Evolutionary conservation across 495 filamentous ascomycete species (phyloP).

Genomic region (Podospora pseudoanserina): DNA sequence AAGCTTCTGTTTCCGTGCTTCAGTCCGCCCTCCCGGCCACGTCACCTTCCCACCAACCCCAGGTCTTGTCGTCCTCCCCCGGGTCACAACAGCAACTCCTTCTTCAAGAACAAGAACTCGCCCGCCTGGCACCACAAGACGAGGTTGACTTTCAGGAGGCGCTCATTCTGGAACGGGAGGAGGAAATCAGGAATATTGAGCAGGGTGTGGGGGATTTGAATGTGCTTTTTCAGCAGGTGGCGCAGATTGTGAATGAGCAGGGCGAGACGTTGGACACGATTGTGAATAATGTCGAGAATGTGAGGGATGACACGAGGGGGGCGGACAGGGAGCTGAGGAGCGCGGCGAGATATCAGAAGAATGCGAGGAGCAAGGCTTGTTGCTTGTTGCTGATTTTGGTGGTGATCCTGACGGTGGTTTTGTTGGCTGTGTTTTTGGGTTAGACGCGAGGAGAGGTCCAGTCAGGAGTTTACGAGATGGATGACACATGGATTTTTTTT

Average conservation of each 20-base stretch:
- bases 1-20: conserved; percentile 76
- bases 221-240: conserved; percentile 93
- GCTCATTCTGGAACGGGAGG: conserved; percentile 90
- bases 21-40: conserved; percentile 57
- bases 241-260: conserved; percentile 92
- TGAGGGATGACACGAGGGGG: conserved; percentile 72
- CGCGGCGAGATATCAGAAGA: conserved; percentile 88
- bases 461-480: neutral
- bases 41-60: conserved; percentile 18
- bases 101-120: conserved; percentile 70
- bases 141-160: conserved; percentile 98
- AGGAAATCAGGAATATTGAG: conserved; percentile 95
- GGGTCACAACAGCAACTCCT: conserved; percentile 12
- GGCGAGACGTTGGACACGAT: conserved; percentile 88
- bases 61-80: conserved; percentile 22
- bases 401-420: conserved; percentile 80
- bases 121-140: conserved; percentile 81
- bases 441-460: conserved; percentile 21
- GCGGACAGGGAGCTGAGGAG: conserved; percentile 79
- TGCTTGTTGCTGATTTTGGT: conserved; percentile 88
- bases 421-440: conserved; percentile 76
- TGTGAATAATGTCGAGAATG: conserved; percentile 76
- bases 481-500: no score
- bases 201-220: conserved; percentile 93
- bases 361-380: conserved; percentile 85